phyloP scores from a whole-genome alignment of 176 grass and related monocot species.

The Miscanthus lutarioriparius region DNA sequence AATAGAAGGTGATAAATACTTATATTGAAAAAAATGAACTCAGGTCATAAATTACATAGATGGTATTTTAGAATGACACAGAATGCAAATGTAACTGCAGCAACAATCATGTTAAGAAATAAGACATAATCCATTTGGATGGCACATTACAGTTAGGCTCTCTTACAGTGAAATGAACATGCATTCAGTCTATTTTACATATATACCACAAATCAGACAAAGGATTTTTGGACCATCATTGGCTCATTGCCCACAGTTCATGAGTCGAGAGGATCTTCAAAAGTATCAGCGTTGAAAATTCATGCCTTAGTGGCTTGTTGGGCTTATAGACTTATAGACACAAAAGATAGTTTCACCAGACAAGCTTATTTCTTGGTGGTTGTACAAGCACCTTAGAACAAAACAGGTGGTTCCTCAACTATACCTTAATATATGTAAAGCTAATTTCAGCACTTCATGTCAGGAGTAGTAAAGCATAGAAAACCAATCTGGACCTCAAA shows the following conservation, averaged over 20 bases:
- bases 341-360: background rate
- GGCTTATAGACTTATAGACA: background rate
- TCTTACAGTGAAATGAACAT: background rate
- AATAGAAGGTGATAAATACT: background rate
- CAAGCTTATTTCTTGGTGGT: background rate
- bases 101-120: constrained; percentile 3
- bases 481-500: background rate
- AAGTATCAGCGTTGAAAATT: background rate
- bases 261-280: background rate
- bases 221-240: background rate
- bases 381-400: background rate
- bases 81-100: background rate
- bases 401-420: background rate
- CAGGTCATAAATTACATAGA: background rate
- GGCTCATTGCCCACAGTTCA: background rate
- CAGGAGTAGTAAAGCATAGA: background rate
- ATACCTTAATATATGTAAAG: background rate
- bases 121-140: background rate
- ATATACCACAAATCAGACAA: background rate
- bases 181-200: background rate
- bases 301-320: background rate
- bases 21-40: background rate
- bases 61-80: background rate
- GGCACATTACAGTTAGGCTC: background rate
- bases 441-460: background rate